Base-by-base conservation (phyloP, 164 flowering plant species). In the Macadamia integrifolia region DNA sequence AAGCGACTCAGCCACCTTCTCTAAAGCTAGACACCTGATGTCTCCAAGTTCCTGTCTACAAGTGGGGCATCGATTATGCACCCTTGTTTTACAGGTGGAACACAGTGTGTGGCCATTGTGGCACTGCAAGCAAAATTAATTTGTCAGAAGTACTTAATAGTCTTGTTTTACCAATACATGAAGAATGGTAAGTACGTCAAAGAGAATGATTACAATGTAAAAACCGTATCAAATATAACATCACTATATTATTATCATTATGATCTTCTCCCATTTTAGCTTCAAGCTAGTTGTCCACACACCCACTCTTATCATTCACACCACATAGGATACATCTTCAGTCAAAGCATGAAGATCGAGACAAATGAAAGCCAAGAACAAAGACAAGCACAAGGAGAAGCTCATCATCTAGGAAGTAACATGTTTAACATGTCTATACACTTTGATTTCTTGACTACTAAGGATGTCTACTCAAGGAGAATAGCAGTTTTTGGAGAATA, bases 21-120 rank as follows among this genome's bases (percentile, higher is more conserved):
- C 88, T 75, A 85, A 73, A 15, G 85, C 82, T 69, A 76, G 90
- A 66, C 88, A 85, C 63, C 88, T 81, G 62, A 85, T 85, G 58
- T 85, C 87, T 6, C 89, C 89, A 59, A 85, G 87, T 69, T 85
- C 89, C 65, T 85, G 83, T 73, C 85, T 71, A 70, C 89, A 83
- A n/a, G 87, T 85, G 14, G 89, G 87, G 69, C 89, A 85, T 13
- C 87, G 72, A 35, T 85, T 82, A 49, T 85, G 85, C 70, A 83
- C 84, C 66, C 83, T 80, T 42, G 83, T 62, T 74, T 85, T 85
- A 70, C 89, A 85, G 52, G 83, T 76, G 10, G 85, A 85, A 67
- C 89, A 85, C 23, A 85, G 69, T 1, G 87, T 85, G 71, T 85
- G 89, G 32, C 89, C 89, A 64, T 85, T 83, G 68, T 76, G 84